These are phyloP conservation scores for Xerocomus cyaneibrunnescens DNA, from an alignment of 1,284 basidiomycete genomes.

Conservation along the genomic window DNA sequence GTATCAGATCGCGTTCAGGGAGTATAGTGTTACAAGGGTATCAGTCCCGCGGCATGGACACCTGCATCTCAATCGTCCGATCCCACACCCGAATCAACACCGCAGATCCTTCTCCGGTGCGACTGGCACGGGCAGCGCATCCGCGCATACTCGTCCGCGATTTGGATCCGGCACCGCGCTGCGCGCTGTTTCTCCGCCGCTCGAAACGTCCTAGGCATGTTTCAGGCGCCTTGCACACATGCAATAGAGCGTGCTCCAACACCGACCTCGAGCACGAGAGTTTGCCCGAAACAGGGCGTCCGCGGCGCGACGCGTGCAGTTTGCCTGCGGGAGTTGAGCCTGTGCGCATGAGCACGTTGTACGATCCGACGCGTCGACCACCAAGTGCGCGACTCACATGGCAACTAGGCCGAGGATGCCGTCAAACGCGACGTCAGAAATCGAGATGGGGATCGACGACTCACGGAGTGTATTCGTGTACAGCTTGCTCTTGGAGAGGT, in stretches of 20 bases:
- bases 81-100: background rate
- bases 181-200: background rate
- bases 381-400: conserved; percentile 3
- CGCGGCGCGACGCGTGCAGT: background rate
- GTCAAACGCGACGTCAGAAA: background rate
- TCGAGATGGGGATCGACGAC: background rate
- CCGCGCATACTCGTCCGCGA: background rate
- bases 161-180: background rate
- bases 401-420: background rate
- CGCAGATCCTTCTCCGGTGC: background rate
- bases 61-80: background rate
- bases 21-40: too few species aligned
- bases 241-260: too few species aligned
- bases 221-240: background rate
- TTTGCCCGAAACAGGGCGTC: background rate
- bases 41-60: too few species aligned
- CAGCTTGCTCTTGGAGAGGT: conserved; percentile 2
- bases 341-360: background rate
- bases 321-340: conserved; percentile 4
- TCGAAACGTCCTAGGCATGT: background rate
- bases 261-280: background rate
- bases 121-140: background rate
- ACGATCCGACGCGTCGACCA: background rate
- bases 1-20: too few species aligned
- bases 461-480: conserved; percentile 11